Evolutionary conservation across 2,329 filamentous ascomycete genomes (phyloP).

Genomic region (Pseudogymnoascus sp.): DNA sequence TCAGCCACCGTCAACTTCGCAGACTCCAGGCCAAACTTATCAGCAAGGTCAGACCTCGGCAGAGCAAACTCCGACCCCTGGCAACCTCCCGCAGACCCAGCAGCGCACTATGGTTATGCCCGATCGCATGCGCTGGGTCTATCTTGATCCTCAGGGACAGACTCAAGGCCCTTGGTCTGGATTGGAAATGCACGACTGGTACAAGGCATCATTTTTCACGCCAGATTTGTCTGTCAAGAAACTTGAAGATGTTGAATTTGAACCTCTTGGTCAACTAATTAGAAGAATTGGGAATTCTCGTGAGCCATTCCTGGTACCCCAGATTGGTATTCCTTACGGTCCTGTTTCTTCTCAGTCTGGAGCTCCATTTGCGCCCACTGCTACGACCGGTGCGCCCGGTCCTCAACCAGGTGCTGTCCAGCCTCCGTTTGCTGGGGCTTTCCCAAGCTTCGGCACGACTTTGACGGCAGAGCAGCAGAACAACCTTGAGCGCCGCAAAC

Average conservation of each 20-base stretch:
- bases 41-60: slow-evolving; percentile 26
- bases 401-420: slow-evolving; percentile 58
- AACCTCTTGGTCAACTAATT: slow-evolving; percentile 89
- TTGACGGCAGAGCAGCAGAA: slow-evolving; percentile 97
- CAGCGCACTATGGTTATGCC: slow-evolving; percentile 97
- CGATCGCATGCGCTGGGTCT: slow-evolving; percentile 97
- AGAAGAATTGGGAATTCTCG: slow-evolving; percentile 93
- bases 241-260: slow-evolving; percentile 85
- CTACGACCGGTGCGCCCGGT: slow-evolving; percentile 27
- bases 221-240: slow-evolving; percentile 92
- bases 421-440: slow-evolving; percentile 85
- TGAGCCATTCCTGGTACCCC: slow-evolving; percentile 93
- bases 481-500: slow-evolving; percentile 88
- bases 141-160: slow-evolving; percentile 86
- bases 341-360: slow-evolving; percentile 46
- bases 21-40: slow-evolving; percentile 21
- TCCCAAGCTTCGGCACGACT: slow-evolving; percentile 93
- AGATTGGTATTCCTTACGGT: slow-evolving; percentile 91
- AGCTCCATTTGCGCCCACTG: slow-evolving; percentile 27
- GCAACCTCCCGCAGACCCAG: slow-evolving; percentile 58
- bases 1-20: slow-evolving; percentile 18
- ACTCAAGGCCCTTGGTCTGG: slow-evolving; percentile 93
- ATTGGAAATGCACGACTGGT: slow-evolving; percentile 99
- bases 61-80: slow-evolving; percentile 47
- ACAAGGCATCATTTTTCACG: slow-evolving; percentile 96